phyloP scores from a whole-genome alignment of 768 basidiomycete species.

The Hericium coralloides region DNA sequence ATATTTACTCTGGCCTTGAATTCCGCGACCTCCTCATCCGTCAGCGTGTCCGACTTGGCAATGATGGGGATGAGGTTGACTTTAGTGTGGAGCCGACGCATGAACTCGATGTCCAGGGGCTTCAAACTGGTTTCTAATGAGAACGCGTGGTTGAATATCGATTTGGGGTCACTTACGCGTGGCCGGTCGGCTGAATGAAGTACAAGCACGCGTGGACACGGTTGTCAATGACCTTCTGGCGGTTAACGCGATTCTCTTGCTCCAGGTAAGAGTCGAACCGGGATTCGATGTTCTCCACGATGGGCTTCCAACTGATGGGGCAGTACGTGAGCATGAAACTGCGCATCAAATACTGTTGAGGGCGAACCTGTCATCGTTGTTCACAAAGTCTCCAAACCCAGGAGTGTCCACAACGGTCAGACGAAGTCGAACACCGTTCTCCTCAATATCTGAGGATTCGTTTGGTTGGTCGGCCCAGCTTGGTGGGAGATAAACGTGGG shows the following conservation, averaged over 20 bases:
- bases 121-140: conserved; percentile 58
- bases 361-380: conserved; percentile 85
- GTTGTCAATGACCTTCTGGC: conserved; percentile 90
- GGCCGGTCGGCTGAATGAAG: conserved; percentile 98
- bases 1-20: conserved; percentile 84
- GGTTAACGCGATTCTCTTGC: conserved; percentile 97
- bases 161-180: conserved; percentile 58
- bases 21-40: conserved; percentile 86
- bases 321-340: conserved; percentile 13
- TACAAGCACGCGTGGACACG: conserved; percentile 98
- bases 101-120: conserved; percentile 98
- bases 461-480: not conserved
- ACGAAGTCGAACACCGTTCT: conserved; percentile 93
- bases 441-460: conserved; percentile 82
- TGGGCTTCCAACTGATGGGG: conserved; percentile 84
- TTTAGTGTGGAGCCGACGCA: conserved; percentile 93
- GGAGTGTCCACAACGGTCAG: conserved; percentile 99
- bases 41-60: conserved; percentile 96
- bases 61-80: conserved; percentile 99
- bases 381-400: conserved; percentile 98
- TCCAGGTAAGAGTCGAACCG: conserved; percentile 97
- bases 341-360: not conserved
- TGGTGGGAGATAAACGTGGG: not conserved
- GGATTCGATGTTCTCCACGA: conserved; percentile 95
- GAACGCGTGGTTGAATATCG: not conserved